Percentiles rank a stretch among this genome's conserved stretches.
These are phyloP conservation scores for Hemerocallis citrina DNA, from an alignment of 106 monocot species.

Conservation along the genomic window DNA sequence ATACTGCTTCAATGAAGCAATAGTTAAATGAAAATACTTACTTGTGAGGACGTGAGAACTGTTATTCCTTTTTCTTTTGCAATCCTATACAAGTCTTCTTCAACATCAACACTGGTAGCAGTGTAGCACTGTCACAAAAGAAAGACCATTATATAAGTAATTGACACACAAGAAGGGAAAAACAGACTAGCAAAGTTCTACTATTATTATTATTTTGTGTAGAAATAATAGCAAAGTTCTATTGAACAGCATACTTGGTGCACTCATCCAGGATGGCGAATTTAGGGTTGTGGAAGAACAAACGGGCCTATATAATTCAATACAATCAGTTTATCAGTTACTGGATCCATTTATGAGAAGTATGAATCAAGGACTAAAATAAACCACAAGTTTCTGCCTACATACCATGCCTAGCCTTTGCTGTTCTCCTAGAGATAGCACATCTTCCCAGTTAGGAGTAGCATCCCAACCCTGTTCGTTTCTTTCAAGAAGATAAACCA, in stretches of 20 bases:
- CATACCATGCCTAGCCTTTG: conserved; percentile 99
- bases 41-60: conserved; percentile 93
- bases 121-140: conserved; percentile 52
- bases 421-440: conserved; percentile 92
- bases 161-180: not conserved
- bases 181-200: not conserved
- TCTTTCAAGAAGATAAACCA: conserved; percentile 95
- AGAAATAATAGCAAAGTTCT: not conserved
- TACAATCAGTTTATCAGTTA: not conserved
- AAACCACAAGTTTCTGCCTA: not conserved
- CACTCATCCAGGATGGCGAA: conserved; percentile 96
- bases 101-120: conserved; percentile 97
- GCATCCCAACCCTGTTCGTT: conserved; percentile 79
- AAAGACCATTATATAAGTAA: not conserved
- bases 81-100: conserved; percentile 88
- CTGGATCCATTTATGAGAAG: not conserved
- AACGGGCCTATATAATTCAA: conserved; percentile 58
- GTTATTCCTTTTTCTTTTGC: conserved; percentile 85
- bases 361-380: not conserved
- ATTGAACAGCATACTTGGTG: conserved; percentile 63
- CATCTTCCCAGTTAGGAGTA: conserved; percentile 83
- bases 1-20: not conserved
- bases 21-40: conserved; percentile 12
- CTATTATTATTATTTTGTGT: not conserved
- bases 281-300: conserved; percentile 94